These are phyloP conservation scores for Penicillium robsamsonii DNA, from an alignment of 495 filamentous ascomycete genomes.

Conservation along the genomic window DNA sequence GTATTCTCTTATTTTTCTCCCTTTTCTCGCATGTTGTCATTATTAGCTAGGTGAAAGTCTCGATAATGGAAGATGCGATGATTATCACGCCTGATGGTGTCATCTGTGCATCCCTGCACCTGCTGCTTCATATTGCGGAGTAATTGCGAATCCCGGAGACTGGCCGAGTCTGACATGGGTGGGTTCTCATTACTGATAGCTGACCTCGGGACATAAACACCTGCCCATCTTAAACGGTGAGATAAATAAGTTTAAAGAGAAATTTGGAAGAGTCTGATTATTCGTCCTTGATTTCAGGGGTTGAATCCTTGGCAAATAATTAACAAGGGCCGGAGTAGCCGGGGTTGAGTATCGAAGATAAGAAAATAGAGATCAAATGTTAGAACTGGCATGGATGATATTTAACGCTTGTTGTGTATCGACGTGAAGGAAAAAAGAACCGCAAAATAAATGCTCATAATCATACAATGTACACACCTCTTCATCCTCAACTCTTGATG, in stretches of 20 bases:
- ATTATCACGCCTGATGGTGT: constrained; percentile 12
- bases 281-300: not conserved
- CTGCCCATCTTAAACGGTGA: not conserved
- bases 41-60: not conserved
- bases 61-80: constrained; percentile 5
- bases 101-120: not conserved
- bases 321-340: not conserved
- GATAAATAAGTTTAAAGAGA: not conserved
- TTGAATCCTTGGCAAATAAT: not conserved
- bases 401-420: constrained; percentile 5
- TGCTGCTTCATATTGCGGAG: not conserved
- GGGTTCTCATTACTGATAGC: not conserved
- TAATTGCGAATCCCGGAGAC: not conserved
- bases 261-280: not conserved
- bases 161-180: not conserved
- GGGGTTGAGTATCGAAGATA: not conserved
- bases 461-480: constrained; percentile 1
- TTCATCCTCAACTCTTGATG: constrained; percentile 20
- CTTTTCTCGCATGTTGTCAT: not conserved
- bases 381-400: not conserved
- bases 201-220: not conserved
- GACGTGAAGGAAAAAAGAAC: not conserved
- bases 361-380: not conserved
- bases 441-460: constrained; percentile 1
- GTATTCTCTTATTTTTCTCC: not conserved